phyloP scores from a whole-genome alignment of 768 basidiomycete species.

The Pisolithus marmoratus region DNA sequence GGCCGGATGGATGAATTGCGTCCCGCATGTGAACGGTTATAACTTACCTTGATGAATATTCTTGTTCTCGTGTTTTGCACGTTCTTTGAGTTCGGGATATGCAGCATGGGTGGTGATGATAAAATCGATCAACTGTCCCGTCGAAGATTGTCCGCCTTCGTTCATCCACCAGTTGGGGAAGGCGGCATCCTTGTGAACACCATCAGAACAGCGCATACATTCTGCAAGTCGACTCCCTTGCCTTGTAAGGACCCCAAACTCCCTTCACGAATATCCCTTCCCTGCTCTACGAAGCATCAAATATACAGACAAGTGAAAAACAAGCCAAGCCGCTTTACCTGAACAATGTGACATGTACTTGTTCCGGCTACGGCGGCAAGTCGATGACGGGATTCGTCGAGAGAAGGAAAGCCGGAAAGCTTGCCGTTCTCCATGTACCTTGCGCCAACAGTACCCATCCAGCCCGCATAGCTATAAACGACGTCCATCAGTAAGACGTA shows the following conservation, averaged over 20 bases:
- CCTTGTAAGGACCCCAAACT: conserved; percentile 89
- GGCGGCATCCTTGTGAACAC: conserved; percentile 58
- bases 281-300: conserved; percentile 47
- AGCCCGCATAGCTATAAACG: conserved; percentile 74
- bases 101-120: conserved; percentile 90
- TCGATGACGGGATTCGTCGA: conserved; percentile 75
- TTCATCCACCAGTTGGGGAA: conserved; percentile 99
- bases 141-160: conserved; percentile 97
- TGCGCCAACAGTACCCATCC: conserved; percentile 94
- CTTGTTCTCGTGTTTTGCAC: conserved; percentile 53
- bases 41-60: conserved; percentile 52
- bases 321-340: conserved; percentile 38
- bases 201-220: not conserved
- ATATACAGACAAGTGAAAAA: not conserved
- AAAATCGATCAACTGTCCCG: conserved; percentile 92
- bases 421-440: conserved; percentile 50
- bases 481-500: conserved; percentile 1
- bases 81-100: conserved; percentile 60
- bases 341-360: conserved; percentile 92
- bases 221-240: conserved; percentile 17
- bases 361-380: conserved; percentile 95
- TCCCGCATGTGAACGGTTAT: not conserved
- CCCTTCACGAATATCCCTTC: conserved; percentile 84
- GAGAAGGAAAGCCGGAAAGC: conserved; percentile 49
- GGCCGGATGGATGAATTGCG: not conserved